Evolutionary conservation across 1,284 basidiomycete species (phyloP).

Genomic region (Cutaneotrichosporon sp.): DNA sequence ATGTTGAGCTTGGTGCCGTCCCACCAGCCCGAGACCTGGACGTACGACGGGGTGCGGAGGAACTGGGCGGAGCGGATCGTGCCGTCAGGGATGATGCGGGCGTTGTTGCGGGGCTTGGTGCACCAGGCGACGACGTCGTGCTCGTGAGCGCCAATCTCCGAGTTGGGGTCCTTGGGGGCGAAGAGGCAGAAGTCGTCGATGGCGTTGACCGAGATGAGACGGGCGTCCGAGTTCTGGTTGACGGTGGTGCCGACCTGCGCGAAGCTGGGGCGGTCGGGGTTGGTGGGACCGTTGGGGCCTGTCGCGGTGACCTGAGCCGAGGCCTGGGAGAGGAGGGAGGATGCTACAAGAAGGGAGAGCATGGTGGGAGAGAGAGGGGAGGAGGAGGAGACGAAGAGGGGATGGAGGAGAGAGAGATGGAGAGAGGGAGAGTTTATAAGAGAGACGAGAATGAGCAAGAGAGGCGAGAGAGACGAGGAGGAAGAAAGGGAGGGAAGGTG

Average conservation of each 20-base stretch:
- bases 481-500: no score
- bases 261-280: slow-evolving; percentile 45
- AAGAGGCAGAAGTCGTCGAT: slow-evolving; percentile 53
- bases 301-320: slow-evolving; percentile 42
- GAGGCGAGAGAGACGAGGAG: no score
- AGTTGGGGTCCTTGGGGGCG: slow-evolving; percentile 42
- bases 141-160: slow-evolving; percentile 47
- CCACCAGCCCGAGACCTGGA: slow-evolving; percentile 57
- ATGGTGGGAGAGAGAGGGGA: slow-evolving; percentile 1
- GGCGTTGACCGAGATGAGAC: slow-evolving; percentile 49
- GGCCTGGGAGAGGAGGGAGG: slow-evolving; percentile 6
- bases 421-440: background rate
- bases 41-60: slow-evolving; percentile 50
- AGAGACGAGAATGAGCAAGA: no score
- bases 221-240: slow-evolving; percentile 49
- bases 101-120: slow-evolving; percentile 44
- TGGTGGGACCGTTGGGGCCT: slow-evolving; percentile 51
- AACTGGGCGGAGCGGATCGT: slow-evolving; percentile 48
- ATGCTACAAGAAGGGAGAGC: slow-evolving; percentile 9
- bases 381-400: background rate
- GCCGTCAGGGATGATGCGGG: slow-evolving; percentile 51
- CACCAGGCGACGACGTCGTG: slow-evolving; percentile 47
- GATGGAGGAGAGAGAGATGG: background rate
- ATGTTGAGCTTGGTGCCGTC: slow-evolving; percentile 55
- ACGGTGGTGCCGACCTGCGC: slow-evolving; percentile 38